These are phyloP conservation scores for Raphanus hybrid DNA, from an alignment of 441 rosid species.

Conservation along the genomic window DNA sequence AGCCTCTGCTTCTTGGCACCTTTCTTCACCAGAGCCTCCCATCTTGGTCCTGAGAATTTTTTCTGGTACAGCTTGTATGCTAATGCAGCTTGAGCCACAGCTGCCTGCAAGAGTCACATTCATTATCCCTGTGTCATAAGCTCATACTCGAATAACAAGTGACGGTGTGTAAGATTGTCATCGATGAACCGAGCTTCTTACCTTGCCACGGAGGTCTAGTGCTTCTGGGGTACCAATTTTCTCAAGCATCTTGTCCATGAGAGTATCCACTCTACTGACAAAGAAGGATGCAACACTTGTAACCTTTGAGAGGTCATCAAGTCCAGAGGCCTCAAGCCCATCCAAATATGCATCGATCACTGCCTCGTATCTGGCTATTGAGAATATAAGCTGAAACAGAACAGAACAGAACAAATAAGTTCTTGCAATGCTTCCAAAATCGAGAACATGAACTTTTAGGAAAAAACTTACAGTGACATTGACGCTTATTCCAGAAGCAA, in stretches of 20 bases:
- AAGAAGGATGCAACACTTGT: constrained; percentile 99
- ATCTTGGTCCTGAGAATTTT: constrained; percentile 97
- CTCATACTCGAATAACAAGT: constrained; percentile 11
- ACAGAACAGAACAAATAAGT: not conserved
- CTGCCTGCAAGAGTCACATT: constrained; percentile 64
- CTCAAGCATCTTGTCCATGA: constrained; percentile 94
- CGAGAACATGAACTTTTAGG: not conserved
- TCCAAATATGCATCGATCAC: constrained; percentile 98
- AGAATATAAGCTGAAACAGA: constrained; percentile 83
- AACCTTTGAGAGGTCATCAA: constrained; percentile 87
- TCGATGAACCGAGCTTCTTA: constrained; percentile 29
- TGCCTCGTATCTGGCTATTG: constrained; percentile 92
- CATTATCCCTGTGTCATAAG: constrained; percentile 9
- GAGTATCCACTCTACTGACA: constrained; percentile 96
- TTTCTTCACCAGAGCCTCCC: constrained; percentile 95
- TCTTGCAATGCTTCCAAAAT: too few relatives aligned
- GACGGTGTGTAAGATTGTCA: not conserved
- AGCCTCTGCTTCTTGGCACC: constrained; percentile 99
- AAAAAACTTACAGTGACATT: constrained; percentile 70
- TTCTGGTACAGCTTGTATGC: constrained; percentile 95
- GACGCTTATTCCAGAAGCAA: constrained; percentile 87
- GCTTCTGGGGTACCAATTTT: constrained; percentile 94
- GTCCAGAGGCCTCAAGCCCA: constrained; percentile 97
- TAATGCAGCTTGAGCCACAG: constrained; percentile 94
- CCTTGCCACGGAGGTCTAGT: constrained; percentile 97